Evolutionary conservation across 345 rosid genomes (phyloP).

Genomic region (Erysimum cheiranthoides): DNA sequence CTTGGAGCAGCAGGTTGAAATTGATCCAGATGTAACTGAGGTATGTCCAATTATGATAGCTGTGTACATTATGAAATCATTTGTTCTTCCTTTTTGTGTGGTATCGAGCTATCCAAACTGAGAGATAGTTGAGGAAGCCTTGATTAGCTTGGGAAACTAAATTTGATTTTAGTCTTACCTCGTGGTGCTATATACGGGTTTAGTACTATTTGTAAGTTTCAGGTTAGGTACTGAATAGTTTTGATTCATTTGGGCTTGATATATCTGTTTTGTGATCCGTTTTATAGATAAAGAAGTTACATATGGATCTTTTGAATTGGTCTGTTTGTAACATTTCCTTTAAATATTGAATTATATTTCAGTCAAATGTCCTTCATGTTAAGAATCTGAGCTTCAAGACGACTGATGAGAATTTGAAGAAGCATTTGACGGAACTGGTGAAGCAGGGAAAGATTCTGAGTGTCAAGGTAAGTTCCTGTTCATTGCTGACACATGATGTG

Average conservation of each 20-base stretch:
- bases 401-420: conserved; percentile 73
- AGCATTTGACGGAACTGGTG: conserved; percentile 70
- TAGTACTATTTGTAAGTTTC: conserved; percentile 25
- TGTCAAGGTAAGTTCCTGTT: conserved; percentile 65
- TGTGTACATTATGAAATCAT: conserved; percentile 3
- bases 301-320: conserved; percentile 12
- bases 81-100: conserved; percentile 4
- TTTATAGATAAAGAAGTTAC: neutral
- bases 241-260: conserved; percentile 8
- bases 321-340: conserved; percentile 40
- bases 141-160: conserved; percentile 23
- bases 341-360: conserved; percentile 41
- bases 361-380: conserved; percentile 87
- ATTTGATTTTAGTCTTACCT: conserved; percentile 1
- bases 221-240: conserved; percentile 8
- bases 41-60: conserved; percentile 45
- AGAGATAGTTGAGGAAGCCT: conserved; percentile 17
- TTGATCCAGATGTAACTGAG: conserved; percentile 88
- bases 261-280: neutral
- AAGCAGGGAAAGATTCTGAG: conserved; percentile 76
- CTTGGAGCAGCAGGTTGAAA: conserved; percentile 69
- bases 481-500: conserved; percentile 17
- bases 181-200: neutral
- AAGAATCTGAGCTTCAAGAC: conserved; percentile 96
- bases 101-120: conserved; percentile 8